phyloP scores from a whole-genome alignment of 2,329 filamentous ascomycete genomes.

The Colletotrichum truncatum region DNA sequence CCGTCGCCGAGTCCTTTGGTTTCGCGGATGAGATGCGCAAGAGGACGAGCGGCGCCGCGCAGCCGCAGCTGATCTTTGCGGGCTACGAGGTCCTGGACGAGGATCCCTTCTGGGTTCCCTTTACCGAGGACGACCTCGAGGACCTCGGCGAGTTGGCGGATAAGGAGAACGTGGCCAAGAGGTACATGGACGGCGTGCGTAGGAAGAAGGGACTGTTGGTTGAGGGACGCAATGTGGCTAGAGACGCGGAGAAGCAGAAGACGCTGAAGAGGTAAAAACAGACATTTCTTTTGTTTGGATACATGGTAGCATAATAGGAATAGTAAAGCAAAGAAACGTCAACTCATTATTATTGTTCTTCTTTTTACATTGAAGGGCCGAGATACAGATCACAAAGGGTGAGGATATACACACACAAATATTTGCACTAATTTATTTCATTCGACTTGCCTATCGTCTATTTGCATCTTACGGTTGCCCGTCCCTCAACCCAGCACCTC shows the following conservation, averaged over 20 bases:
- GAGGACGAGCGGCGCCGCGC: constrained; percentile 87
- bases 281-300: no score
- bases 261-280: constrained; percentile 66
- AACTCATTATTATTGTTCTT: neutral
- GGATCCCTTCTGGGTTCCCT: constrained; percentile 97
- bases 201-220: constrained; percentile 89
- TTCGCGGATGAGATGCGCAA: constrained; percentile 98
- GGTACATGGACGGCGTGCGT: constrained; percentile 92
- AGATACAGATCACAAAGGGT: neutral
- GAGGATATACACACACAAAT: neutral
- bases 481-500: neutral
- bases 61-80: constrained; percentile 91
- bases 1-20: constrained; percentile 94
- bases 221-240: constrained; percentile 78
- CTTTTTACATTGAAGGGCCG: neutral
- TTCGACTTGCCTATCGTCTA: constrained; percentile 3
- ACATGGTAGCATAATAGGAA: neutral
- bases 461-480: neutral
- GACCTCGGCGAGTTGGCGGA: constrained; percentile 95
- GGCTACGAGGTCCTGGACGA: constrained; percentile 94
- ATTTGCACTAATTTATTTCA: neutral
- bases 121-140: constrained; percentile 95
- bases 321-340: neutral
- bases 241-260: constrained; percentile 92
- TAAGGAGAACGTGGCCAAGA: constrained; percentile 93